Evolutionary conservation across 2,329 filamentous ascomycete species (phyloP), one percentile per base, ranked within the genome.

Genomic region (Fusarium tupiense): DNA sequence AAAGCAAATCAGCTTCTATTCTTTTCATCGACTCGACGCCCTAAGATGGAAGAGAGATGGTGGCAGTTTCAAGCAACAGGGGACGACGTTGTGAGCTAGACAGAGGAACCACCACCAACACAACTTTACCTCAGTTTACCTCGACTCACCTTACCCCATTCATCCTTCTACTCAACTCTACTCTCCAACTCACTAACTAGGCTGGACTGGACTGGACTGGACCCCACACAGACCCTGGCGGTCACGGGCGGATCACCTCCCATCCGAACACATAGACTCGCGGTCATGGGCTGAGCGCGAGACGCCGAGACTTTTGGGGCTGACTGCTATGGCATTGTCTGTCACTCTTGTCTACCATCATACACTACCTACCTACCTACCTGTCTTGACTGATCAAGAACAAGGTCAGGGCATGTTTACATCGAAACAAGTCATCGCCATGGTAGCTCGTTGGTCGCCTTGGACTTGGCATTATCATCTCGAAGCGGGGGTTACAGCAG

Each of bases 221-320:
- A 53, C 52, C 58, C 60, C 52, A 69, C 57, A 49, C 24, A 59
- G 67, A 60, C 59, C 58, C 67, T 68, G 70, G 69, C 60, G 67
- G 59, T 56, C 58, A 52, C 41, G 43, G 31, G 35, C 40, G 53
- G 71, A 64, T 52, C 46, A 58, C 44, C 52, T 29, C 41, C 35
- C 47, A 71, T 50, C 62, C 67, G 46, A 37, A 49, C 54, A 44
- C 24, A 60, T 70, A 53, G 33, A 65, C 67, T 70, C 68, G 61
- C 64, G 61, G 67, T 47, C 68, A 57, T 71, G 61, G 53, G 26
- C 49, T 71, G 35, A 29, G 66, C 67, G 46, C 67, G 66, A 70
- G 56, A 41, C 47, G 26, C 67, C 67, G 67, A 70, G 66, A 47
- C 46, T 65, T 53, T 53, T 52, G 58, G 33, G 26, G 33, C 58